A percentile compares a stretch with the other conserved stretches of the same genome.
Evolutionary conservation across 2,329 filamentous ascomycete species (phyloP).

Genomic region (Trichoderma gracile): DNA sequence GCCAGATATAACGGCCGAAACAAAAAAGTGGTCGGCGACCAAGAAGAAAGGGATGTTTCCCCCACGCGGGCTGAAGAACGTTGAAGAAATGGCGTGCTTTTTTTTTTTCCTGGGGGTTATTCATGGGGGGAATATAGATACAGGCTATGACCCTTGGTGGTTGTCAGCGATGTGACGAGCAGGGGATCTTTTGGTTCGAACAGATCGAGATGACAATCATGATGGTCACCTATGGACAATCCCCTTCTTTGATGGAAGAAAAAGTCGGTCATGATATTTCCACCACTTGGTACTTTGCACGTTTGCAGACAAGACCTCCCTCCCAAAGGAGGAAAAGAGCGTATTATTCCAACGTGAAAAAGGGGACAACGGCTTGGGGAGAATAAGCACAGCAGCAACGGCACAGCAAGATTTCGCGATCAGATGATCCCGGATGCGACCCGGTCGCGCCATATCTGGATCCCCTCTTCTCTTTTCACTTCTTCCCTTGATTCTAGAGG

Average conservation of each 20-base stretch:
- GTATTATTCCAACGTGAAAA: background rate
- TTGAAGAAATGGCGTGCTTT: slow-evolving; percentile 19
- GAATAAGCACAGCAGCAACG: slow-evolving; percentile 14
- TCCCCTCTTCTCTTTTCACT: too few relatives aligned
- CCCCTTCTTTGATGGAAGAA: background rate
- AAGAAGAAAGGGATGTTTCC: background rate
- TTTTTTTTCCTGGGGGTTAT: background rate
- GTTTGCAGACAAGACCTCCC: background rate
- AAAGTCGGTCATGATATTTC: background rate
- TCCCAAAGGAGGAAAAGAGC: background rate
- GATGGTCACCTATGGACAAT: background rate
- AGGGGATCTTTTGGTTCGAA: background rate
- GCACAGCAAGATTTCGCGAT: slow-evolving; percentile 13
- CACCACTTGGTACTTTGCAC: background rate
- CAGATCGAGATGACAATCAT: background rate
- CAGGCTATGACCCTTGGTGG: too few relatives aligned
- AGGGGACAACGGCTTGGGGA: too few relatives aligned
- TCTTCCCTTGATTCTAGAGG: background rate
- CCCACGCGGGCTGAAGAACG: slow-evolving; percentile 9
- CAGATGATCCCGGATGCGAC: slow-evolving; percentile 24
- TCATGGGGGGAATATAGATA: too few relatives aligned
- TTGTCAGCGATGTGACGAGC: slow-evolving; percentile 12
- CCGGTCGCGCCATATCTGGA: slow-evolving; percentile 21
- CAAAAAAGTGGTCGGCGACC: background rate
- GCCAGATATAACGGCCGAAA: background rate